Conservation (phyloP, 1,284 basidiomycete species). For the Coriolopsis trogii region DNA sequence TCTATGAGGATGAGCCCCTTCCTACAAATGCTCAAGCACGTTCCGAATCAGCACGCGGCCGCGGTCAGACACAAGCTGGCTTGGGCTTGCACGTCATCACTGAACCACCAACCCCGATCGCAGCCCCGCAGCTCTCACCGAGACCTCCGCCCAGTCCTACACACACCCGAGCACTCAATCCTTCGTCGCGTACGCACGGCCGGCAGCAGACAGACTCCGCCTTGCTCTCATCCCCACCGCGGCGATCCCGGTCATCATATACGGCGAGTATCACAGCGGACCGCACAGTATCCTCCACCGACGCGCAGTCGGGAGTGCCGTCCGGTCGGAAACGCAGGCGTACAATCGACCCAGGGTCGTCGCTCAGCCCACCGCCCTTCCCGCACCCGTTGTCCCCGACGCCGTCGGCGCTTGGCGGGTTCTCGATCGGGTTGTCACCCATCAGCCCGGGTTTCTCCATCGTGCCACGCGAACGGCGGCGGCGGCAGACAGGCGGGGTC, state of each 20-base stretch:
- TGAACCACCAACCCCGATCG: conserved; percentile 17
- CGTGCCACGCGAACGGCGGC: conserved; percentile 53
- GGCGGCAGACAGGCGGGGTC: conserved; percentile 25
- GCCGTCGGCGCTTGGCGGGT: conserved; percentile 43
- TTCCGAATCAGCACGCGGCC: conserved; percentile 8
- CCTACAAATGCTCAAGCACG: conserved; percentile 28
- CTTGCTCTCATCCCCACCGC: conserved; percentile 16
- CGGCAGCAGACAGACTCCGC: conserved; percentile 30
- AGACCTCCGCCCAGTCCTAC: conserved; percentile 8
- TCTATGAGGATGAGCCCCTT: conserved; percentile 35
- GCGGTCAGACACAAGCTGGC: conserved; percentile 11
- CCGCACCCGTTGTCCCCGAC: conserved; percentile 31
- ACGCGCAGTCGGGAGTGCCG: neutral
- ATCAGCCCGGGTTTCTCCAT: conserved; percentile 74
- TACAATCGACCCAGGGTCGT: conserved; percentile 20
- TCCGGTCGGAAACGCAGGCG: conserved; percentile 20
- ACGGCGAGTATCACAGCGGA: conserved; percentile 15
- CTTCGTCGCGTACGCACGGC: conserved; percentile 8
- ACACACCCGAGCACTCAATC: conserved; percentile 1
- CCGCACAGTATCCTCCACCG: conserved; percentile 4
- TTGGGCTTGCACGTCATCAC: conserved; percentile 19
- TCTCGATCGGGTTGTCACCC: conserved; percentile 75
- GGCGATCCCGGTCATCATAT: conserved; percentile 22
- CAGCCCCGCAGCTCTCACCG: conserved; percentile 18
- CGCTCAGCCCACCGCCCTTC: conserved; percentile 14